Percentiles rank a stretch among this genome's conserved stretches.
phyloP scores from a whole-genome alignment of 148 eudicot species.

The Pouteria glomerata region DNA sequence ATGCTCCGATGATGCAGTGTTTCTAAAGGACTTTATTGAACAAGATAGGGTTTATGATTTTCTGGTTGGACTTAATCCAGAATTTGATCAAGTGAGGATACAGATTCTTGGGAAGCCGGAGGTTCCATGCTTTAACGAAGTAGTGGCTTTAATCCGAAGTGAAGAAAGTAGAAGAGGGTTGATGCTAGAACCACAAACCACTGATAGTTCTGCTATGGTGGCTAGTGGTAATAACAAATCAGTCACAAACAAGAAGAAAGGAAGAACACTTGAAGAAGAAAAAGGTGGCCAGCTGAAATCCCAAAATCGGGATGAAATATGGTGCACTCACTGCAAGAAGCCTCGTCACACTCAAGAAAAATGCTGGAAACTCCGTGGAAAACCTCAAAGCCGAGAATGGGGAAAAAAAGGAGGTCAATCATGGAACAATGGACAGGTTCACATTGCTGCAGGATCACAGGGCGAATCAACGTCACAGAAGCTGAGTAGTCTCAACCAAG shows the following conservation, averaged over 20 bases:
- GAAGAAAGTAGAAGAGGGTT: slow-evolving; percentile 4
- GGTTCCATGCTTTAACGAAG: slow-evolving; percentile 6
- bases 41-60: no score
- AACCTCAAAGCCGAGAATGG: no score
- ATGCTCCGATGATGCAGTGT: no score
- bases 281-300: neutral
- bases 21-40: no score
- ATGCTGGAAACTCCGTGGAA: no score
- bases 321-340: slow-evolving; percentile 8
- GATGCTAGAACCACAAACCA: slow-evolving; percentile 10
- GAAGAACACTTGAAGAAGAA: neutral
- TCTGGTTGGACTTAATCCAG: slow-evolving; percentile 8
- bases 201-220: slow-evolving; percentile 7
- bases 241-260: neutral
- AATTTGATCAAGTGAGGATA: no score
- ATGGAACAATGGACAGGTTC: neutral
- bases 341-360: no score
- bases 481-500: neutral
- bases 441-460: neutral
- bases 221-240: neutral
- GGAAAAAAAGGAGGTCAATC: neutral
- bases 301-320: slow-evolving; percentile 3
- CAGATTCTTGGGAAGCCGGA: slow-evolving; percentile 11
- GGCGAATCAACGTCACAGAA: neutral
- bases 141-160: slow-evolving; percentile 4